Percentiles rank a stretch among this genome's conserved stretches.
These are phyloP conservation scores for Didymella pomorum DNA, from an alignment of 2,329 filamentous ascomycete species.

Conservation along the genomic window DNA sequence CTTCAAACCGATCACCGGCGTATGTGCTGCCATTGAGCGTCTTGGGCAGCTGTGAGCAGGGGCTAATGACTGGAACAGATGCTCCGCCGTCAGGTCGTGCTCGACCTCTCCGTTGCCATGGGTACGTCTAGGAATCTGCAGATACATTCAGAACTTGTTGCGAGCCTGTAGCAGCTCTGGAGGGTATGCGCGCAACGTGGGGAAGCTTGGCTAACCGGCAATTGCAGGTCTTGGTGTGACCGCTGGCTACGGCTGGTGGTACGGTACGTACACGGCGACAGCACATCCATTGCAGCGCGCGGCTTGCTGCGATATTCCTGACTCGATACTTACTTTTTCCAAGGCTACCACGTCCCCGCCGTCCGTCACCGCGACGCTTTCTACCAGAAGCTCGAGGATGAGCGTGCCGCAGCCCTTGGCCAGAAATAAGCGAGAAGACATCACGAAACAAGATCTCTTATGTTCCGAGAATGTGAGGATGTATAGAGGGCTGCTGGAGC, in stretches of 20 bases:
- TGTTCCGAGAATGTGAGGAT: conserved; percentile 34
- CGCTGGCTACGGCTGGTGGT: conserved; percentile 73
- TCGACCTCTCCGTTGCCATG: conserved; percentile 71
- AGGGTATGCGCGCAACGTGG: conserved; percentile 11
- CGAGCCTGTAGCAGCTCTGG: conserved; percentile 13
- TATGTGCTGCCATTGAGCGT: conserved; percentile 52
- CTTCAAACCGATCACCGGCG: conserved; percentile 61
- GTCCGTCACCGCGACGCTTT: conserved; percentile 69
- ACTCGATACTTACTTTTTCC: conserved; percentile 15
- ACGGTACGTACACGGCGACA: conserved; percentile 58
- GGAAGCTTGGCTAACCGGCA: conserved; percentile 35
- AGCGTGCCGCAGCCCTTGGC: conserved; percentile 61
- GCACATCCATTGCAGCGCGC: conserved; percentile 1
- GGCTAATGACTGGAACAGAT: conserved; percentile 59
- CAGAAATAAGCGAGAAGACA: conserved; percentile 40
- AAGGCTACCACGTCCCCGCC: conserved; percentile 70
- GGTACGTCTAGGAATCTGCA: conserved; percentile 58
- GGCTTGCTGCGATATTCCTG: not conserved
- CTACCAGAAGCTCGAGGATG: conserved; percentile 70
- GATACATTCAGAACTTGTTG: conserved; percentile 1
- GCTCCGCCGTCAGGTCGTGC: conserved; percentile 70
- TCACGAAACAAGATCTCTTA: conserved; percentile 37
- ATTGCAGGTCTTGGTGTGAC: conserved; percentile 66
- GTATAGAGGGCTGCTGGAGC: conserved; percentile 37
- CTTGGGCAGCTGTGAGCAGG: conserved; percentile 20